A percentile compares a stretch with the other conserved stretches of the same genome.
Evolutionary conservation across 257 asterid species (phyloP).

Genomic region (Nicotiana otophora): DNA sequence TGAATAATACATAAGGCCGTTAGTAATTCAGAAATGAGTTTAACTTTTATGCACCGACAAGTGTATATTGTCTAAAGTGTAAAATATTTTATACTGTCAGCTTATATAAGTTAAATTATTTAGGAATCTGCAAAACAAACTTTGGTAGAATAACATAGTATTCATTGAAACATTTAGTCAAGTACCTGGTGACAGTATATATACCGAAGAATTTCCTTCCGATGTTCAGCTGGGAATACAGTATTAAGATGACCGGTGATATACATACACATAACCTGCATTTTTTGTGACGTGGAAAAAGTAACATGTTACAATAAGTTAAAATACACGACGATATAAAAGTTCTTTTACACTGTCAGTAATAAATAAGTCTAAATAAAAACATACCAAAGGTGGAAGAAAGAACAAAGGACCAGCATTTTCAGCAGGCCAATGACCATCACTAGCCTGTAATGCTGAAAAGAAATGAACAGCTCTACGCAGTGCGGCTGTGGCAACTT

Average conservation of each 20-base stretch:
- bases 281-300: background rate
- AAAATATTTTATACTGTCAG: too few species aligned
- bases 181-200: slow-evolving; percentile 61
- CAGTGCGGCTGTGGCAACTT: slow-evolving; percentile 47
- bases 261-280: slow-evolving; percentile 58
- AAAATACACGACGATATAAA: too few species aligned
- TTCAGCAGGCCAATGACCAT: slow-evolving; percentile 95
- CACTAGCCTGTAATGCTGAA: slow-evolving; percentile 52
- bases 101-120: background rate
- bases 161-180: background rate
- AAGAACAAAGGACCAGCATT: slow-evolving; percentile 82
- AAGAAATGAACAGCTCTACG: slow-evolving; percentile 41
- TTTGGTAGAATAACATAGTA: background rate
- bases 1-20: background rate
- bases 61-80: background rate
- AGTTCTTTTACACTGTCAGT: too few species aligned
- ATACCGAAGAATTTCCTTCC: slow-evolving; percentile 59
- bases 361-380: too few species aligned
- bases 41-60: background rate
- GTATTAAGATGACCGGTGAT: slow-evolving; percentile 61
- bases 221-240: slow-evolving; percentile 46
- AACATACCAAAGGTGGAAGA: slow-evolving; percentile 72
- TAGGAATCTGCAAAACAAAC: background rate
- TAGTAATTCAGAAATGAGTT: background rate
- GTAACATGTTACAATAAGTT: too few species aligned